Evolutionary conservation across 2,329 filamentous ascomycete genomes (phyloP).

Genomic region (Didymella sp.): DNA sequence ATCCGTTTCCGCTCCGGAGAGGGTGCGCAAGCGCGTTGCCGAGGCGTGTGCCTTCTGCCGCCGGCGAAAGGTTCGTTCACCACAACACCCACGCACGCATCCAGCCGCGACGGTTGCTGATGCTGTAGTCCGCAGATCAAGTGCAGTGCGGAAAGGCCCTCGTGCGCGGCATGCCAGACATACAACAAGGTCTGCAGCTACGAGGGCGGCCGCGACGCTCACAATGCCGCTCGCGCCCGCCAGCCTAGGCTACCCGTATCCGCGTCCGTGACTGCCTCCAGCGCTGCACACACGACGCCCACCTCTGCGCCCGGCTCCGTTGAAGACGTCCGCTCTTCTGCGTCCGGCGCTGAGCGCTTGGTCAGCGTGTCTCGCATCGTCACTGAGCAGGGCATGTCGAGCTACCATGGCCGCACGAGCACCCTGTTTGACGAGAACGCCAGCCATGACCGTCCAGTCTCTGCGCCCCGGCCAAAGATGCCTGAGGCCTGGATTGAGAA

Average conservation of each 20-base stretch:
- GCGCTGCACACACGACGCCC: background rate
- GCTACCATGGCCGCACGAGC: conserved; percentile 60
- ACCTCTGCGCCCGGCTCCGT: background rate
- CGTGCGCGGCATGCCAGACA: conserved; percentile 56
- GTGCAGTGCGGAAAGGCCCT: conserved; percentile 57
- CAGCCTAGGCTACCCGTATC: conserved; percentile 4
- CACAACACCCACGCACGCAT: background rate
- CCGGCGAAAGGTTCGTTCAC: conserved; percentile 43
- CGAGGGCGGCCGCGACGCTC: conserved; percentile 28
- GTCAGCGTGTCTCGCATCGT: conserved; percentile 48
- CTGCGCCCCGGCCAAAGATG: conserved; percentile 28
- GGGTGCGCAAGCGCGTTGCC: conserved; percentile 30
- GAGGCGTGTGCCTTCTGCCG: conserved; percentile 51
- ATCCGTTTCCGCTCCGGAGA: conserved; percentile 1
- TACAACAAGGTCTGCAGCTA: conserved; percentile 56
- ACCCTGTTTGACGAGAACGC: conserved; percentile 55
- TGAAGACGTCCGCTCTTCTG: background rate
- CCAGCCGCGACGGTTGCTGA: background rate
- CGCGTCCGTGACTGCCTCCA: conserved; percentile 1
- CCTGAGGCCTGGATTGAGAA: conserved; percentile 54
- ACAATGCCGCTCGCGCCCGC: conserved; percentile 24
- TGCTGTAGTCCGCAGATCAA: conserved; percentile 51
- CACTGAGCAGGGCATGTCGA: conserved; percentile 50
- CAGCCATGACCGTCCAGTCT: conserved; percentile 22
- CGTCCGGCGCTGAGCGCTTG: background rate